Evolutionary conservation across 2,329 filamentous ascomycete genomes (phyloP).

Genomic region (Cladophialophora chaetospira): DNA sequence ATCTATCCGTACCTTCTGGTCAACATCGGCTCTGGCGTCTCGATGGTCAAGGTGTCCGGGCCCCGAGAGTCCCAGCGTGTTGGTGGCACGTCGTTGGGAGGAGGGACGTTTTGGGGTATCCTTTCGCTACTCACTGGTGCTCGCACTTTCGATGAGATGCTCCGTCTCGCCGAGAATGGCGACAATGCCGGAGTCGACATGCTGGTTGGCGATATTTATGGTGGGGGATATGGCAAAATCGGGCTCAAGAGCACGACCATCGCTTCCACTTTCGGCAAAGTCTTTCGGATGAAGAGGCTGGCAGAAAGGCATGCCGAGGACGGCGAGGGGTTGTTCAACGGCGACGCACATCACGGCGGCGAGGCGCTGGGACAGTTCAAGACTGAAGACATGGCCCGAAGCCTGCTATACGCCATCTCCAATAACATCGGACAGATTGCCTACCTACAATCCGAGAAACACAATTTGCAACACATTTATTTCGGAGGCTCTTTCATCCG

Average conservation of each 20-base stretch:
- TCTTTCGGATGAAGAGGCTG: slow-evolving; percentile 87
- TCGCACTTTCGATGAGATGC: slow-evolving; percentile 95
- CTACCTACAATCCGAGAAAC: slow-evolving; percentile 94
- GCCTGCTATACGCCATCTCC: slow-evolving; percentile 81
- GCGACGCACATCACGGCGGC: slow-evolving; percentile 44
- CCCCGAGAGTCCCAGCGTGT: slow-evolving; percentile 85
- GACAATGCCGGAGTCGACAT: slow-evolving; percentile 95
- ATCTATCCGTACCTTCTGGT: slow-evolving; percentile 97
- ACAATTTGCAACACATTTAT: slow-evolving; percentile 88
- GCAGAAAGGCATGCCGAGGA: slow-evolving; percentile 80
- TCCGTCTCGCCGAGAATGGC: slow-evolving; percentile 83
- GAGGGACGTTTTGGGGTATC: slow-evolving; percentile 96
- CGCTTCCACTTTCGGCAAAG: slow-evolving; percentile 93
- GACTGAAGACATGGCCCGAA: slow-evolving; percentile 83
- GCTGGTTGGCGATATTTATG: slow-evolving; percentile 97
- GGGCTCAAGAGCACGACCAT: slow-evolving; percentile 95
- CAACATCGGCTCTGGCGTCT: slow-evolving; percentile 96
- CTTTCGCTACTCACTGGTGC: slow-evolving; percentile 91
- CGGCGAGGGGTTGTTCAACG: slow-evolving; percentile 59
- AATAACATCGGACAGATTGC: slow-evolving; percentile 74
- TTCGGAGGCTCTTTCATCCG: slow-evolving; percentile 97
- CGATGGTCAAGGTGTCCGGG: slow-evolving; percentile 94
- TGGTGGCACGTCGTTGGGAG: slow-evolving; percentile 89
- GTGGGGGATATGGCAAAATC: slow-evolving; percentile 88
- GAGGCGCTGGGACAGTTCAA: slow-evolving; percentile 60